A percentile compares a stretch with the other conserved stretches of the same genome.
Evolutionary conservation across 2,329 filamentous ascomycete genomes (phyloP).

Genomic region (Calonectria crousiana): DNA sequence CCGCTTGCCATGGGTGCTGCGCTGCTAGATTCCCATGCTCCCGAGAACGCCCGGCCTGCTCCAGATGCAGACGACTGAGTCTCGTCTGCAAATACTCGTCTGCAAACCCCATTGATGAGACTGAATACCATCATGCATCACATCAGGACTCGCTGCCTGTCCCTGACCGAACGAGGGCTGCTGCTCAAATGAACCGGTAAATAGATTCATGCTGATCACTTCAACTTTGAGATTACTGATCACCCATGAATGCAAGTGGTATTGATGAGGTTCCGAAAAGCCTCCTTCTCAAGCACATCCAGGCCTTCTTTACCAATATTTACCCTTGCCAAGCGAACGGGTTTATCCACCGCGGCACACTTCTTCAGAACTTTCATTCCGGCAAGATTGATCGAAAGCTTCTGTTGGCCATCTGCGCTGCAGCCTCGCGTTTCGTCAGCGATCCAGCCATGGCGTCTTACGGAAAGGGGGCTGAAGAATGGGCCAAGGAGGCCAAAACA

Average conservation of each 20-base stretch:
- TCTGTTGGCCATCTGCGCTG: constrained; percentile 9
- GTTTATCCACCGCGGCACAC: constrained; percentile 6
- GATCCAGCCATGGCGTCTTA: not conserved
- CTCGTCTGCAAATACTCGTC: not conserved
- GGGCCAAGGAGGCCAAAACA: constrained; percentile 18
- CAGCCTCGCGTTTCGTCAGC: not conserved
- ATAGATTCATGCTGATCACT: not conserved
- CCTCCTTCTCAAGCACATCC: constrained; percentile 7
- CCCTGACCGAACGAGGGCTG: too few relatives aligned
- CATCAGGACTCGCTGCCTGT: not conserved
- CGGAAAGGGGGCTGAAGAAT: not conserved
- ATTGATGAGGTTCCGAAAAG: not conserved
- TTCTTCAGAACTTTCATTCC: constrained; percentile 12
- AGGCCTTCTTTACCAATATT: constrained; percentile 13
- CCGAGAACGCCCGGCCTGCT: not conserved
- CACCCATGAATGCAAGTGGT: not conserved
- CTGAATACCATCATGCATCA: too few relatives aligned
- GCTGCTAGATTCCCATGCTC: not conserved
- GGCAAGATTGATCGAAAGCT: constrained; percentile 7
- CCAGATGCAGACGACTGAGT: not conserved
- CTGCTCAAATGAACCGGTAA: not conserved
- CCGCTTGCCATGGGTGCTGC: not conserved
- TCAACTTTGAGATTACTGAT: not conserved
- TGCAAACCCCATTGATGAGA: not conserved
- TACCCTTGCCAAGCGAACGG: constrained; percentile 17